Base-by-base conservation (phyloP, 2,329 filamentous ascomycete genomes). In the Cordyceps cicadae region DNA sequence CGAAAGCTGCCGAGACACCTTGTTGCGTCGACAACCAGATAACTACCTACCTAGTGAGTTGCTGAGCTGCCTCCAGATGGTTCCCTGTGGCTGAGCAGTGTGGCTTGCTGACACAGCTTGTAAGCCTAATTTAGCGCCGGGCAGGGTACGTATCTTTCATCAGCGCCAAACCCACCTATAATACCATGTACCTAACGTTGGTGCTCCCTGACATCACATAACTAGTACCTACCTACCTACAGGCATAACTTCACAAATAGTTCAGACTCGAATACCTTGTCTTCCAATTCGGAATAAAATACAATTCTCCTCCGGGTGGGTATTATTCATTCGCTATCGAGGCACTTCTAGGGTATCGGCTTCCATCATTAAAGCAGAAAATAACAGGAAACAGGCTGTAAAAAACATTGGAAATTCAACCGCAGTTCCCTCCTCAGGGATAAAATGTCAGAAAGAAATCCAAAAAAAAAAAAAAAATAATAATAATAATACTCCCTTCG, bases 1-100 rank as follows among this genome's bases (percentile, higher is more conserved):
- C 60, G 60, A 62, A 62, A 32, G 46, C 46, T 62, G 49, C 51
- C 51, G 48, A 56, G 59, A 61, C 59, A 60, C 49, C 49, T 59
- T 59, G 57, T 59, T 46, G 34, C 48, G 41, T 21, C 45, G 4
- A 46, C 26, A 29, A 29, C 26, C 6, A 29, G 3, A 6, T 29
- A 29, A n/a, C n/a, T n/a, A n/a, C n/a, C n/a, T n/a, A n/a, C n/a
- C n/a, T n/a, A n/a, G n/a, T 24, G 4, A 29, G 29, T 29, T 29
- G 29, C 29, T 29, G 29, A 29, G 29, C 7, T 29, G 29, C 29
- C 29, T 29, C 26, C 26, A 29, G 26, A 6, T 8, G 29, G 29
- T 29, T 29, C 29, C 3, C 29, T 29, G 56, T 52, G 56, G 56
- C 56, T 59, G 37, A 59, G 56, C 56, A n/a, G n/a, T 59, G 56